Base-by-base conservation (phyloP, 257 asterid species). In the Catharanthus roseus region DNA sequence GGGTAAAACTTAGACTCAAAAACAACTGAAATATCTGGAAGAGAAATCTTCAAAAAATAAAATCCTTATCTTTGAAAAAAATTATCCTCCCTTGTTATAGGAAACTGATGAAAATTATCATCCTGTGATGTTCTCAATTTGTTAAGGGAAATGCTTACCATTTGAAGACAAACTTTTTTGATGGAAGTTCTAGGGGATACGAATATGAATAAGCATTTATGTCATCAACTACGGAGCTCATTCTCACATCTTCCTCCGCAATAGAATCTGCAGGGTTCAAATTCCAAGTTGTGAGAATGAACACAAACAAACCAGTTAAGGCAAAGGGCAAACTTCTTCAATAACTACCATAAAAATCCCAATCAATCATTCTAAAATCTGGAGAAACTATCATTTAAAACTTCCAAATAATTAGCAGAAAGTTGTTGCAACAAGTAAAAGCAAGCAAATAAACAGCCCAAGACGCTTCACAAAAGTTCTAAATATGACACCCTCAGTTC, bases 131-230 rank as follows among this genome's bases (percentile, higher is more conserved):
- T 54, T 60, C 62, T 56, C 19, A 33, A 60, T 31, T 28, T 44
- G 68, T 56, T 16, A 11, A 50, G 63, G 26, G 18, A 76, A 76
- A 41, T 28, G 58, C 83, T 78, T 81, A 91, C 99, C 99, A 93
- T 87, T 87, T 93, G 86, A 93, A 89, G 82, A 80, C 82, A 71
- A 79, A 82, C 73, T 91, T 88, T 47, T 83, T 75, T 19, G 90
- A 77, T 74, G 96, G 90, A 77, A 88, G 55, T 73, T 80, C 86
- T 50, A 77, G 74, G 1, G 99, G 99, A 80, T 82, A 91, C 72
- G 77, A 31, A 83, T 91, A 95, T 12, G 99, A 88, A 82, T 88
- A 95, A 70, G 93, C 92, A 89, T 95, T 95, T 77, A 83, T 80
- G 47, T 91, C 91, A 79, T 95, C 99, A 69, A 84, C 85, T 5